Base-by-base conservation (phyloP, 257 asterid species). In the Linderniella brevidens region DNA sequence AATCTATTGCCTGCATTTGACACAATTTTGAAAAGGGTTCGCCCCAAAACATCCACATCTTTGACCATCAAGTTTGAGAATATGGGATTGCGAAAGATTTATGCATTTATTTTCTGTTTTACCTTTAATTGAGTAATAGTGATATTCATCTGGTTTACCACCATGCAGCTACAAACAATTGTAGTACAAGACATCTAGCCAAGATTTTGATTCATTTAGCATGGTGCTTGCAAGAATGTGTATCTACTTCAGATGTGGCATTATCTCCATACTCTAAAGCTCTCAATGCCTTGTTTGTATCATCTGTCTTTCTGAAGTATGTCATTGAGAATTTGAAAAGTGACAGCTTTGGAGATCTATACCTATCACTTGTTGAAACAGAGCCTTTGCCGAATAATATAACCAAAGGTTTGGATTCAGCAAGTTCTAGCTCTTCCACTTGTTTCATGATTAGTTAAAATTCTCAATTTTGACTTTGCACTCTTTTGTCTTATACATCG, bases 181-280 rank as follows among this genome's bases (percentile, higher is more conserved):
- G 54, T 48, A 46, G 55, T 48, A 79, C 92, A 48, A 68, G 80
- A 66, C 92, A 79, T 52, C 86, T 79, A 11, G 71, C 78, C 0
- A 79, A 76, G 63, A 59, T 68, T 45, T 59, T 79, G 64, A 55
- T 79, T 65, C 77, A 79, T 58, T 62, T 79, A 41, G 61, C 70
- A 8, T 68, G 73, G 86, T 72, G 79, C 56, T 59, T 79, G 77
- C 76, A 76, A 66, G 82, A 76, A 62, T 72, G 79, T 55, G 57
- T 63, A 53, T 68, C 76, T 57, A 38, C 64, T 47, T 65, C 86
- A 13, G 78, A 60, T 50, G 64, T 50, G 49, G 52, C 71, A 32
- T 63, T 72, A 25, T 41, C 69, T 19, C 69, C 80, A 50, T 55
- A 54, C 54, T 46, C 65, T n/a, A 70, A 63, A 64, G 75, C 92